Evolutionary conservation across 371 early-diverging fungal species (phyloP), one percentile per base, ranked within the genome.

Genomic region (Dichotomocladium elegans): DNA sequence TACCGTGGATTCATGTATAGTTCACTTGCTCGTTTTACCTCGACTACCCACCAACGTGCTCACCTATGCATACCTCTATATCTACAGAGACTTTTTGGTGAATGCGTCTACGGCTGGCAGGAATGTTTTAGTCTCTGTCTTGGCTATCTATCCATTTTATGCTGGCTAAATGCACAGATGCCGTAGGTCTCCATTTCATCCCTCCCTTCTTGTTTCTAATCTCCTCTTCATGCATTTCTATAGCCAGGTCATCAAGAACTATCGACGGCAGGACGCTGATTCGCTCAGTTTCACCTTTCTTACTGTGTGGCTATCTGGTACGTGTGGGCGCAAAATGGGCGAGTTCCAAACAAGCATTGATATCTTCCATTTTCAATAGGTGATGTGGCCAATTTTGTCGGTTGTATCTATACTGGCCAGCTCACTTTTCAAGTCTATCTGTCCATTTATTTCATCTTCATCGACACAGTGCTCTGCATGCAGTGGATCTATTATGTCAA

Each of bases 81-180:
- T n/a, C n/a, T 29, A 14, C 15, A 63, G 79, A 58, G 59, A 12
- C 34, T 83, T 19, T 74, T 82, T 58, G 77, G 80, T 46, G 75
- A 80, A 55, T 84, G 84, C 56, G 73, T 77, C 42, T 82, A 73
- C 53, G 66, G 73, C 51, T 72, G 65, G 58, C 74, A 58, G 34
- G 82, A 64, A 42, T 69, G 53, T 53, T 55, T 72, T 31, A 63
- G 63, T 43, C 29, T 75, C 35, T 27, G 71, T 14, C 63, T 84
- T 46, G 89, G 89, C 0, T 87, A 86, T 52, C 31, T 78, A 6
- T 88, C 88, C 1, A 86, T 90, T 37, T 52, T 70, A 14, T 86
- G 80, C 59, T 90, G 91, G 91, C 49, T 90, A 12, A 87, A 82
- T 66, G 89, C 89, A 30, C 89, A 89, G 70, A 69, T 88, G 65